phyloP scores from a whole-genome alignment of 495 filamentous ascomycete species.

The Chaetomium tenue region DNA sequence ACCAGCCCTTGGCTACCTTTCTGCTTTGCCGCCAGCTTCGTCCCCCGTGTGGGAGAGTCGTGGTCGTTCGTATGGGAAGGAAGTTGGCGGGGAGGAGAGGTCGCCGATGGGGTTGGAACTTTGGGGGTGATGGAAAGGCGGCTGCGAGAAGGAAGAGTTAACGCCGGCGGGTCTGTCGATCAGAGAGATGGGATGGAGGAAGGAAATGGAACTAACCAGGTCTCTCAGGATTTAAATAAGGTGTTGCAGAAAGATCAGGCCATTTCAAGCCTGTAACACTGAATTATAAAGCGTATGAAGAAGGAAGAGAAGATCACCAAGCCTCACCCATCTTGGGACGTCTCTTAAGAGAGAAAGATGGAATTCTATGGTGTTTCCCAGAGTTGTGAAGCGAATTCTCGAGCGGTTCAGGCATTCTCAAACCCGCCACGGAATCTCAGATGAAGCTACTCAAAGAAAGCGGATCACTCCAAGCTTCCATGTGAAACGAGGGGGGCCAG shows the following conservation, averaged over 20 bases:
- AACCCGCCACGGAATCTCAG: too few relatives aligned
- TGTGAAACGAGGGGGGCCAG: too few relatives aligned
- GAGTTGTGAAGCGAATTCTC: too few relatives aligned
- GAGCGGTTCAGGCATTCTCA: too few relatives aligned
- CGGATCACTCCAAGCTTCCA: too few relatives aligned
- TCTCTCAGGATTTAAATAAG: background rate
- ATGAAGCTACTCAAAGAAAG: too few relatives aligned
- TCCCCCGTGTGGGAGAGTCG: background rate
- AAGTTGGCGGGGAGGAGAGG: background rate
- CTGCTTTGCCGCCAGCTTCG: background rate
- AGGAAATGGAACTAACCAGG: background rate
- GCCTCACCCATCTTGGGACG: too few relatives aligned
- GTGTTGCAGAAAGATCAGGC: background rate
- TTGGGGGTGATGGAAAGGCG: background rate
- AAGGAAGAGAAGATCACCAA: background rate
- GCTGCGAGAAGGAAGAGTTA: background rate
- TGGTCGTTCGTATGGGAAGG: background rate
- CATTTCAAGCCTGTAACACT: background rate
- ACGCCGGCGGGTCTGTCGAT: background rate
- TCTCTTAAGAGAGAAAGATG: too few relatives aligned
- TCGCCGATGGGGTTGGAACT: background rate
- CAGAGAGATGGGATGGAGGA: background rate
- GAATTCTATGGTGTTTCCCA: too few relatives aligned
- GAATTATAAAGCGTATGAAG: background rate
- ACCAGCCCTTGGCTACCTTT: background rate